Percentiles rank a stretch among this genome's conserved stretches.
Evolutionary conservation across 192 early-diverging fungal species (phyloP).

Genomic region (Tieghemiomyces parasiticus): DNA sequence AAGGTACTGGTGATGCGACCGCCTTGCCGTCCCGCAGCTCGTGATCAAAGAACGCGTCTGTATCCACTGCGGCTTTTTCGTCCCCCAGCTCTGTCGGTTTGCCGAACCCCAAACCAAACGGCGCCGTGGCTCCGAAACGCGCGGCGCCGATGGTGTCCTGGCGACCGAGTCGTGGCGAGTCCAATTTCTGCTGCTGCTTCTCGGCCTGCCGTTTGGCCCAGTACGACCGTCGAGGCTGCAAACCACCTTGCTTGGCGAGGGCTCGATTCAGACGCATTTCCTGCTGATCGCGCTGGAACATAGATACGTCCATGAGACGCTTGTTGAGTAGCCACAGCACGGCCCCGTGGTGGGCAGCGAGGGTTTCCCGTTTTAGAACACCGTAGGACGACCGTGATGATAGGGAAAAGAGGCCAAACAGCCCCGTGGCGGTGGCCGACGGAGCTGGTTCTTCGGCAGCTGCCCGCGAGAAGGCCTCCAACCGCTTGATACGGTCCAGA

Average conservation of each 20-base stretch:
- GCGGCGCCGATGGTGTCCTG: neutral
- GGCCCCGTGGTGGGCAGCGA: conserved; percentile 50
- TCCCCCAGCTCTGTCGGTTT: no score
- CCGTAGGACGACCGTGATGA: conserved; percentile 26
- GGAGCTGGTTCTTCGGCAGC: conserved; percentile 13
- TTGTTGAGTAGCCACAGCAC: conserved; percentile 53
- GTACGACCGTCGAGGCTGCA: conserved; percentile 12
- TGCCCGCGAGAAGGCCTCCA: conserved; percentile 34
- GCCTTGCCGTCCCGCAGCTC: no score
- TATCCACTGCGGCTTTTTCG: no score
- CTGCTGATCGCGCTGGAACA: conserved; percentile 55
- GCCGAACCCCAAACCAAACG: no score
- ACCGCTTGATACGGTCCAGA: conserved; percentile 36
- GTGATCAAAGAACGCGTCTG: neutral
- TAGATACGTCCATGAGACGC: conserved; percentile 42
- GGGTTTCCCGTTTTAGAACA: conserved; percentile 26
- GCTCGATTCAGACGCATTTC: conserved; percentile 45
- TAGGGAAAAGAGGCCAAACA: conserved; percentile 25
- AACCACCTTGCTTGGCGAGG: conserved; percentile 43
- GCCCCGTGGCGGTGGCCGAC: conserved; percentile 12
- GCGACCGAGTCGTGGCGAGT: neutral
- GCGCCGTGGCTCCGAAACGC: neutral
- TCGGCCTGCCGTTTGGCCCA: neutral
- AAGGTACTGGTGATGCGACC: neutral
- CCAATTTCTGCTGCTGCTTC: no score